These are phyloP conservation scores for Colletotrichum liaoningense DNA, from an alignment of 2,329 filamentous ascomycete genomes.

Conservation along the genomic window DNA sequence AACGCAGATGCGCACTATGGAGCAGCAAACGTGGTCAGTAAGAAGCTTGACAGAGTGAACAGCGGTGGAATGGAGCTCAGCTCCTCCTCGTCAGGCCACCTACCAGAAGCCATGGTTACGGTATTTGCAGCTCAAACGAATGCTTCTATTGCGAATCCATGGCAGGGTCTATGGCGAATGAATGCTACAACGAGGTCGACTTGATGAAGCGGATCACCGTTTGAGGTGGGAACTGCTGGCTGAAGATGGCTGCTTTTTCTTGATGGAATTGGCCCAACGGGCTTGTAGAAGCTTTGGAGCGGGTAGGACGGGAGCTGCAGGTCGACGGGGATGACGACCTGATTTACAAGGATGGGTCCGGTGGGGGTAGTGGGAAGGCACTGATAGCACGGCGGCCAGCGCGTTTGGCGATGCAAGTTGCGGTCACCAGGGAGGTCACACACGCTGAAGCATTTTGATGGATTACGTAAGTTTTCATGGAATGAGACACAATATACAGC, in stretches of 20 bases:
- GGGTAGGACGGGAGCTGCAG: constrained; percentile 31
- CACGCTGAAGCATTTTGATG: not conserved
- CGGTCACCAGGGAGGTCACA: not conserved
- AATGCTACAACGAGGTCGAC: not conserved
- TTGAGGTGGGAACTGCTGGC: not conserved
- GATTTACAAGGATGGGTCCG: constrained; percentile 29
- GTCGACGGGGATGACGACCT: constrained; percentile 35
- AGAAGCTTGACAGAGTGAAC: not conserved
- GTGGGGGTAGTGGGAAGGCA: constrained; percentile 15
- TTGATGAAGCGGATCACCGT: not conserved
- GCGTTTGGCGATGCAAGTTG: constrained; percentile 11
- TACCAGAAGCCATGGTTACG: constrained; percentile 37
- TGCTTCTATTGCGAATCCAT: constrained; percentile 30
- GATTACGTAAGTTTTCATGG: not conserved
- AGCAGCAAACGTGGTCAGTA: constrained; percentile 18
- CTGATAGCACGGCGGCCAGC: constrained; percentile 17
- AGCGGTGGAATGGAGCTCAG: not conserved
- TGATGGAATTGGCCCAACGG: constrained; percentile 6
- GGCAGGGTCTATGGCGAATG: not conserved
- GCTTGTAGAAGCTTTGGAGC: constrained; percentile 26
- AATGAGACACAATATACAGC: not conserved
- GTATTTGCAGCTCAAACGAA: constrained; percentile 8
- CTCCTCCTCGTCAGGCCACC: constrained; percentile 25
- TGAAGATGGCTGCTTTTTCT: not conserved
- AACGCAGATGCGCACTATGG: constrained; percentile 88